Evolutionary conservation across 2,329 filamentous ascomycete genomes (phyloP), one percentile per base, ranked within the genome.

Genomic region (Fusarium luffae): DNA sequence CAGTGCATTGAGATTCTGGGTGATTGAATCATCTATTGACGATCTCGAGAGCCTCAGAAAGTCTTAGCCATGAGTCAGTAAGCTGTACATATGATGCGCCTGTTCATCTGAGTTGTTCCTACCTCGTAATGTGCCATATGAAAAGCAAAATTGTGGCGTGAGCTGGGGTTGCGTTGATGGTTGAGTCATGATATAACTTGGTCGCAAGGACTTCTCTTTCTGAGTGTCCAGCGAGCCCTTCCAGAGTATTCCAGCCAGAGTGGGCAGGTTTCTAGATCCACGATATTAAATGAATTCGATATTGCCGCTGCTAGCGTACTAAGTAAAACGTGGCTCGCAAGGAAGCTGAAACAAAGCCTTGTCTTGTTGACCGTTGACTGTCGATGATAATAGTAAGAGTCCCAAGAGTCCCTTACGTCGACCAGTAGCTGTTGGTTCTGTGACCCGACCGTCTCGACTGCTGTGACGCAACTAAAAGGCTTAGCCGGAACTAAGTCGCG

Each of bases 1-100:
- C 40, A 98, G 87, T 2, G 93, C 93, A 83, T 98, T 98, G 66
- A 99, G 88, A 75, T 97, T 95, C 77, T 97, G 94, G 1, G 90
- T 89, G 76, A 99, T 98, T 46, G 92, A 93, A 81, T 99, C 96
- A 81, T 99, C 96, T 76, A 98, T 91, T 49, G 92, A 89, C 54
- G 89, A 86, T 69, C 96, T 90, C 12, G 95, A 98, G 70, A 96
- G 81, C 41, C 94, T 92, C 23, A 99, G 87, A 79, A 99, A 99
- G 79, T 97, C 96, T 97, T 18, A 34, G 47, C n/a, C 27, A 13
- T 30, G 34, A 52, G 51, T 69, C 60, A 72, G 64, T 65, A 23
- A 60, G 54, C 37, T 10, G 25, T 41, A 12, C 11, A 47, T 27
- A 23, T 16, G 18, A 28, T 43, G n/a, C 41, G 25, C n/a, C 12